Evolutionary conservation across 2,329 filamentous ascomycete species (phyloP).

Genomic region (Trichoderma cornu-damae): DNA sequence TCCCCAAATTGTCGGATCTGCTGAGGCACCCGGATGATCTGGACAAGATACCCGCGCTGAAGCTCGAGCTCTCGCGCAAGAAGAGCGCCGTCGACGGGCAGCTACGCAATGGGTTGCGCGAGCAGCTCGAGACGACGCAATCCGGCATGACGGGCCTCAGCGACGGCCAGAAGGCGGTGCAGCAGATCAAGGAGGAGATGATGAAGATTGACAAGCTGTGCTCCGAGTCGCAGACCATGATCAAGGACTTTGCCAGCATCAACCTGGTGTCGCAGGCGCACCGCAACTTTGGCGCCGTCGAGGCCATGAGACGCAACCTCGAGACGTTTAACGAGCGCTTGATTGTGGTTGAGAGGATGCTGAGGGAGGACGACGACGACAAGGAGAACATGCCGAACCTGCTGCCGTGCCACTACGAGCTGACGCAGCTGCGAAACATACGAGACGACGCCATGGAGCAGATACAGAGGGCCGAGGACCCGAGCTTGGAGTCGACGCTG

Average conservation of each 20-base stretch:
- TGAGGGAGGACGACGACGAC: slow-evolving; percentile 79
- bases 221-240: slow-evolving; percentile 95
- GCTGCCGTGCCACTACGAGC: slow-evolving; percentile 81
- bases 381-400: slow-evolving; percentile 88
- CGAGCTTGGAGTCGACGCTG: slow-evolving; percentile 71
- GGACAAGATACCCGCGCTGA: slow-evolving; percentile 87
- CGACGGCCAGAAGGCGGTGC: slow-evolving; percentile 86
- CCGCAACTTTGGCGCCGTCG: slow-evolving; percentile 89
- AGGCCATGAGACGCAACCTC: slow-evolving; percentile 87
- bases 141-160: slow-evolving; percentile 83
- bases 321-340: slow-evolving; percentile 81
- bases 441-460: slow-evolving; percentile 96
- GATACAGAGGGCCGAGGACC: slow-evolving; percentile 71
- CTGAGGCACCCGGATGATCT: slow-evolving; percentile 94
- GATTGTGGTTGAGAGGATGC: slow-evolving; percentile 67
- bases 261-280: slow-evolving; percentile 91
- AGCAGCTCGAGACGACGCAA: slow-evolving; percentile 92
- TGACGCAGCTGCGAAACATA: slow-evolving; percentile 88
- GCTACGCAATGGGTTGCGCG: slow-evolving; percentile 78
- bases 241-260: slow-evolving; percentile 91
- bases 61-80: slow-evolving; percentile 89
- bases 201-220: slow-evolving; percentile 97
- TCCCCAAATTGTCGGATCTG: slow-evolving; percentile 82
- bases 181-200: slow-evolving; percentile 95
- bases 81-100: slow-evolving; percentile 88